Evolutionary conservation across 1,139 yeast genomes (phyloP), one percentile per base, ranked within the genome.

Genomic region (Wickerhamiella pararugosa): DNA sequence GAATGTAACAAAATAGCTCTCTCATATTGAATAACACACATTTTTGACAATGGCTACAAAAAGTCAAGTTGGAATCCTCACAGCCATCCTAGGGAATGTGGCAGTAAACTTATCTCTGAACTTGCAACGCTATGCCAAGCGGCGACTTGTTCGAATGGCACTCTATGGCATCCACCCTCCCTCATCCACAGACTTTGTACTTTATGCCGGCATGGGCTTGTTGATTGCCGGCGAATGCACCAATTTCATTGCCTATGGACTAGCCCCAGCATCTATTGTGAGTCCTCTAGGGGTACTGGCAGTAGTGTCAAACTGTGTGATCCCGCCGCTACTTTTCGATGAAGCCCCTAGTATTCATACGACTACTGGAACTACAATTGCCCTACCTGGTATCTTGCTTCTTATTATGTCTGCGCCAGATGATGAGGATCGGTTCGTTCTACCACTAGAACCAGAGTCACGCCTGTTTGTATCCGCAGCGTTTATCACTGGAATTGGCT

Each of bases 251-350:
- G 70, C 71, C 5, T 67, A 66, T 47, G 73, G 72, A 0, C 54
- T 65, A 37, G 66, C 69, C 0, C 69, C 70, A 1, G 67, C 69
- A 5, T 63, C 68, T n/a, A 55, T 65, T 4, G 70, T 68, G 11
- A 63, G 69, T 3, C 70, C 72, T 0, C 49, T 68, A 29, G 73
- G 73, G 5, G 70, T 67, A 4, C 62, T 67, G 34, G 66, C 71
- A 2, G 55, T 66, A 27, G 56, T 68, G 1, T 61, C 71, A 2
- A 68, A 69, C 47, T 62, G 68, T 40, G 54, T 67, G 25, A 57
- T 69, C 15, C 72, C 72, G 0, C 72, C 72, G 0, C 55, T 66
- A 1, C 50, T 67, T 29, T 67, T 67, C 46, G 60, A 65, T 39
- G 69, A 65, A 46, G 49, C 48, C 8, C 53, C 65, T n/a, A 49